Evolutionary conservation across 805 yeast species (phyloP), one percentile per base, ranked within the genome.

Genomic region (Metschnikowia hibisci): DNA sequence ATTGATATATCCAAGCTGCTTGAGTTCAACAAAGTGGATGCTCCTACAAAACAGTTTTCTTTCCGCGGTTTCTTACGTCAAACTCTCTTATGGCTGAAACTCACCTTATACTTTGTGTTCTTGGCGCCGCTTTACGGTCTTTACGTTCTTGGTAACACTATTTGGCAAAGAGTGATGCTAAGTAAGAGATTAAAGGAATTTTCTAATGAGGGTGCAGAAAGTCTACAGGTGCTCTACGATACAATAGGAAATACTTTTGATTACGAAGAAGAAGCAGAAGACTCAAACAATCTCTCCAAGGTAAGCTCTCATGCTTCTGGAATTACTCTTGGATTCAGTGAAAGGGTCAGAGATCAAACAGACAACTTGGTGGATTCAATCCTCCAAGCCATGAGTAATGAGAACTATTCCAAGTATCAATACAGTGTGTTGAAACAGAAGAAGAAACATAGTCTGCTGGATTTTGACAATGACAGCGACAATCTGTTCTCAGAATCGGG

Each of bases 361-460:
- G 89, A 83, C 47, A 73, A 65, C 20, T 73, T 84, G 42, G 75
- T 85, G 50, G 88, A 83, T 47, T 76, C 83, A 13, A 73, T 80
- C 12, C 80, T 76, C 56, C 78, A 72, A 45, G 85, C 84, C 1
- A 73, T 80, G 60, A 69, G 76, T 5, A 67, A 67, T 48, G 69
- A 57, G 14, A 45, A 41, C 18, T 54, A 54, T 41, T 43, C 35
- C 27, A 47, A 51, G 34, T 52, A 53, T 29, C 51, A 50, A 20
- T 38, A 50, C 27, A 50, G 51, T 18, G 42, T 51, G 10, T 27
- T 26, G n/a, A 35, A 35, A 10, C 25, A 32, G 2, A 45, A 46
- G 4, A 33, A 48, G 16, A 36, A 39, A 5, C 15, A 34, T 3
- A 11, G 28, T 7, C 27, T 26, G 25, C 15, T 36, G 8, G 33